phyloP scores from a whole-genome alignment of 805 yeast species.

The Candida manassasensis region DNA sequence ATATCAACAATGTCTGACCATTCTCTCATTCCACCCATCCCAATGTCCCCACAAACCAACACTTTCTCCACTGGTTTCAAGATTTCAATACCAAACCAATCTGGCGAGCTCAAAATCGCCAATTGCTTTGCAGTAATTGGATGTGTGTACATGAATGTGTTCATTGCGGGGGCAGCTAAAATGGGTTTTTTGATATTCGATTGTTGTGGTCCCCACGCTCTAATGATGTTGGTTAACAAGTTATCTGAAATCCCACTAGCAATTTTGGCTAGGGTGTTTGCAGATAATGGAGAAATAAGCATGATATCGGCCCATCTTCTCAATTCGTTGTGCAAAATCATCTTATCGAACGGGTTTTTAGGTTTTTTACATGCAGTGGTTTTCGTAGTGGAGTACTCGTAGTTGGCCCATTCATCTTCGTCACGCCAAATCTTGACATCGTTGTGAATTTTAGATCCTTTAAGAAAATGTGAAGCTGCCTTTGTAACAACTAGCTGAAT shows the following conservation, averaged over 20 bases:
- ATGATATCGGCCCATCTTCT: constrained; percentile 46
- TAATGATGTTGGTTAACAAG: constrained; percentile 36
- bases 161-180: constrained; percentile 46
- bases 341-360: constrained; percentile 31
- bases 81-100: constrained; percentile 39
- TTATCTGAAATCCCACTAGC: constrained; percentile 43
- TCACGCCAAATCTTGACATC: constrained; percentile 89
- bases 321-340: constrained; percentile 40
- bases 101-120: constrained; percentile 25
- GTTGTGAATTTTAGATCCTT: constrained; percentile 57
- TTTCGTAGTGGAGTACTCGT: constrained; percentile 19
- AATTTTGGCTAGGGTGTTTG: constrained; percentile 41
- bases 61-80: constrained; percentile 45
- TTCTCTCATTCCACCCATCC: constrained; percentile 49
- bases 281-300: constrained; percentile 43
- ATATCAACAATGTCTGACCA: constrained; percentile 44
- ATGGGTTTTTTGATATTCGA: constrained; percentile 33
- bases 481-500: constrained; percentile 83
- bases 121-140: constrained; percentile 42
- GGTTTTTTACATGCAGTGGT: constrained; percentile 21
- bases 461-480: constrained; percentile 67
- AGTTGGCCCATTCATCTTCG: constrained; percentile 80
- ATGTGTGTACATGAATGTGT: constrained; percentile 44
- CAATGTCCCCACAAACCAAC: constrained; percentile 44
- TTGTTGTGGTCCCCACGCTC: constrained; percentile 36